Conservation (phyloP, 495 filamentous ascomycete genomes). For the Aspergillus asperescens region DNA sequence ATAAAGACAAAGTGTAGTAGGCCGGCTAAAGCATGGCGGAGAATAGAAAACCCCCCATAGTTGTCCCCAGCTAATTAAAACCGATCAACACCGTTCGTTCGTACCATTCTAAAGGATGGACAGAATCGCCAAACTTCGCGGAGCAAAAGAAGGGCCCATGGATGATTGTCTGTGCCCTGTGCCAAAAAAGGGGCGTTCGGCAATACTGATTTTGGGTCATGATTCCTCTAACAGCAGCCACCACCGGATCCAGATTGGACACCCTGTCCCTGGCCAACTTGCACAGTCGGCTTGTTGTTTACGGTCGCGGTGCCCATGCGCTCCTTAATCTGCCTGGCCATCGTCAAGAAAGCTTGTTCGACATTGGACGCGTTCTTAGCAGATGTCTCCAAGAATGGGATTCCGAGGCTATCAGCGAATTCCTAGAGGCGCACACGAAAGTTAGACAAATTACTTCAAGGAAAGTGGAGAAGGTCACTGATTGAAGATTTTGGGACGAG, state of each 20-base stretch:
- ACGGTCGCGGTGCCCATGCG: slow-evolving; percentile 96
- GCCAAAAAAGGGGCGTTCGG: slow-evolving; percentile 32
- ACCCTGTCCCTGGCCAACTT: slow-evolving; percentile 88
- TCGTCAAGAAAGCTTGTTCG: slow-evolving; percentile 98
- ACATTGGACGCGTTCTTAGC: slow-evolving; percentile 99
- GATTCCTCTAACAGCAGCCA: slow-evolving; percentile 80
- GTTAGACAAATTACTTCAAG: slow-evolving; percentile 15
- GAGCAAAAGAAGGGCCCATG: background rate
- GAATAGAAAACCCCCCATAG: slow-evolving; percentile 20
- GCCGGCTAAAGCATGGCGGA: slow-evolving; percentile 39
- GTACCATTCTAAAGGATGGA: slow-evolving; percentile 8
- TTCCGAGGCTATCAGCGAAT: slow-evolving; percentile 97
- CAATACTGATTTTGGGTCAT: slow-evolving; percentile 16
- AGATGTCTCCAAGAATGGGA: slow-evolving; percentile 98
- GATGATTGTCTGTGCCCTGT: slow-evolving; percentile 7
- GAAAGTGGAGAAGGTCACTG: background rate
- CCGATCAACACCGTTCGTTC: slow-evolving; percentile 3
- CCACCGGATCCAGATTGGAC: slow-evolving; percentile 85
- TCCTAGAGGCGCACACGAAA: slow-evolving; percentile 54
- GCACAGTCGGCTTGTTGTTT: slow-evolving; percentile 97
- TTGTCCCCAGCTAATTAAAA: slow-evolving; percentile 20
- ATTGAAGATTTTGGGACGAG: background rate
- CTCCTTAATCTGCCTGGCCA: slow-evolving; percentile 99
- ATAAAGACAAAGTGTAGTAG: slow-evolving; percentile 27
- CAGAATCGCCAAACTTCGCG: slow-evolving; percentile 3